These are phyloP conservation scores for Globisporangium cystogenes DNA, from an alignment of 352 stramenopile genomes.

Conservation along the genomic window DNA sequence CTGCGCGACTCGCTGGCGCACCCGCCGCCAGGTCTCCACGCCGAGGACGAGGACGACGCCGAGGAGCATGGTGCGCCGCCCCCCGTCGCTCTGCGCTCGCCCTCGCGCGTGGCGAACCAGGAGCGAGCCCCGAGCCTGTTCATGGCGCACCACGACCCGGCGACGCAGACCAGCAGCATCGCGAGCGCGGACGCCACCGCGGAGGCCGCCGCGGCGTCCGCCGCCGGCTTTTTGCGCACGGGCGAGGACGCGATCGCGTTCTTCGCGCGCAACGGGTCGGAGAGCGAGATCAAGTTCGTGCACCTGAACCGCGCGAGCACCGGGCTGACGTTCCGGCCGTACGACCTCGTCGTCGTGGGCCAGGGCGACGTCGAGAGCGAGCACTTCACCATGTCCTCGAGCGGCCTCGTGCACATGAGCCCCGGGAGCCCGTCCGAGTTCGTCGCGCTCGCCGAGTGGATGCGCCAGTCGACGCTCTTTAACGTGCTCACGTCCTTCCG, in stretches of 20 bases:
- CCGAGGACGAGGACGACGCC: constrained; percentile 10
- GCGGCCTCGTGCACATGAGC: constrained; percentile 71
- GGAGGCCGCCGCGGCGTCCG: constrained; percentile 45
- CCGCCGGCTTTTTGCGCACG: constrained; percentile 52
- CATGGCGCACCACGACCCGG: constrained; percentile 34
- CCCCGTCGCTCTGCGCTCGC: constrained; percentile 7
- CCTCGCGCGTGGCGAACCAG: constrained; percentile 10
- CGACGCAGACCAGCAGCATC: constrained; percentile 33
- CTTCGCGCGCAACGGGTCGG: constrained; percentile 89
- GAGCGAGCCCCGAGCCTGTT: constrained; percentile 38
- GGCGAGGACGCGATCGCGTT: constrained; percentile 93
- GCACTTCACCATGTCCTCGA: constrained; percentile 91
- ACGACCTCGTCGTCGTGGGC: constrained; percentile 88
- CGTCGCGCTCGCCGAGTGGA: constrained; percentile 92
- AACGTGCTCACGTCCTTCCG: constrained; percentile 92
- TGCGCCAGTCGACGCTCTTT: constrained; percentile 92
- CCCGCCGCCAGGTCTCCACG: neutral
- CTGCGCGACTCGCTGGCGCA: constrained; percentile 43
- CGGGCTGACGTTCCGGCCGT: constrained; percentile 81
- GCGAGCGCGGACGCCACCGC: constrained; percentile 30
- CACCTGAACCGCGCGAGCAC: constrained; percentile 83
- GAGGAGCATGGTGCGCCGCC: neutral
- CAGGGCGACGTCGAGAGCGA: constrained; percentile 76
- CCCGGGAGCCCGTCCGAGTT: constrained; percentile 87
- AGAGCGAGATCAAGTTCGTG: constrained; percentile 94